Base-by-base conservation (phyloP, 495 filamentous ascomycete genomes). In the Bombardia bombarda region DNA sequence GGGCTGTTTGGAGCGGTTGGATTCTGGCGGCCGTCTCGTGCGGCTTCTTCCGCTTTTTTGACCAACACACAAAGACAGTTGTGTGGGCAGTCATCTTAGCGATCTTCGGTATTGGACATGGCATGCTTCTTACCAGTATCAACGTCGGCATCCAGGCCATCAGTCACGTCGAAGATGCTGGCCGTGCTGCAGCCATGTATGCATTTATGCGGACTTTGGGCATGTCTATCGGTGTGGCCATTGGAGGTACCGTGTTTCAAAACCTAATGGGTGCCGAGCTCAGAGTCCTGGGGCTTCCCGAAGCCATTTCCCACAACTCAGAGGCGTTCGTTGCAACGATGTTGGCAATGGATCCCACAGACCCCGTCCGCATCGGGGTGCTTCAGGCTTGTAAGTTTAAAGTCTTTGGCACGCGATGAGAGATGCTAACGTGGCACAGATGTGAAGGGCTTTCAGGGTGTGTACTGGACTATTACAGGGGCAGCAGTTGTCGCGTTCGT, bases 241-340 rank as follows among this genome's bases (percentile, higher is more conserved):
- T 83, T 19, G 78, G 80, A 2, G 75, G 76, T 4, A 67, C 73
- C n/a, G 63, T 79, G 5, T 76, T 84, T 49, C 71, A 83, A 49
- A 82, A 78, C 45, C 55, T 68, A 42, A 72, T 75, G 60, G 62
- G 59, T 40, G 47, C 53, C 33, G 68, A 73, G 51, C 60, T 78
- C 7, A 32, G 60, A 41, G 31, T 53, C 34, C 24, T 67, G 52
- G 60, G 72, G 30, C 44, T 69, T 18, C 60, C 63, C 0, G 49
- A 42, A 12, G 41, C 40, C 4, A 67, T 69, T 37, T 60, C 70
- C 4, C 55, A 60, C 30, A 55, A 77, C 21, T 65, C 73, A 2
- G 68, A 72, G 31, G 67, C 60, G 6, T 66, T 73, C n/a, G 71
- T 75, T 10, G 38, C 53, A 26, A 51, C 63, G 7, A 50, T 60